Percentiles rank a stretch among this genome's conserved stretches.
Conservation (phyloP, 495 filamentous ascomycete species). For the Penicillium chermesinum region DNA sequence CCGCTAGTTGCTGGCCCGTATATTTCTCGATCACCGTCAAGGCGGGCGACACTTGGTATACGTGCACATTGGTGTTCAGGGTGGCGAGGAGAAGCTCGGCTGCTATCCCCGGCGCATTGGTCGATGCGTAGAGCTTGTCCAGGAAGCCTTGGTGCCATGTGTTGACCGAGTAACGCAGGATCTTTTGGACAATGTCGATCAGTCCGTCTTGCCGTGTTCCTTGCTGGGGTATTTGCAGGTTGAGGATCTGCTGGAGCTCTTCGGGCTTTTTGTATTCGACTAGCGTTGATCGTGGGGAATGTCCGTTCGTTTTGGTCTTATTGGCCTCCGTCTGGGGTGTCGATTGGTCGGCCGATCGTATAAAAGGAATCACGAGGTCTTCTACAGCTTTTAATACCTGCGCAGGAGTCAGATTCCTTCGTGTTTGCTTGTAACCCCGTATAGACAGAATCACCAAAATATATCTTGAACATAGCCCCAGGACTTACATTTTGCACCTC, state of each 20-base stretch:
- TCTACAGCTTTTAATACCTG: slow-evolving; percentile 72
- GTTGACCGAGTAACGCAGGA: slow-evolving; percentile 82
- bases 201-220: slow-evolving; percentile 69
- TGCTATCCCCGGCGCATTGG: slow-evolving; percentile 76
- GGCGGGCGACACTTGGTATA: slow-evolving; percentile 86
- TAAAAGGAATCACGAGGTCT: slow-evolving; percentile 71
- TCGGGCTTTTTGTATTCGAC: slow-evolving; percentile 67
- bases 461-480: neutral
- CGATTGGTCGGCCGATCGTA: slow-evolving; percentile 63
- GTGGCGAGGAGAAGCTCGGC: slow-evolving; percentile 77
- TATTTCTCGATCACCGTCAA: slow-evolving; percentile 80
- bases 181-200: slow-evolving; percentile 55
- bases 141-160: slow-evolving; percentile 96
- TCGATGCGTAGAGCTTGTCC: slow-evolving; percentile 84
- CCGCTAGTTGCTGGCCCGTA: slow-evolving; percentile 62
- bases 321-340: slow-evolving; percentile 37
- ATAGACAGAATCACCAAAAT: neutral
- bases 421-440: neutral
- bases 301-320: slow-evolving; percentile 47
- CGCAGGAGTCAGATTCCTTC: too few species aligned
- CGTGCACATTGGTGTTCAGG: slow-evolving; percentile 87
- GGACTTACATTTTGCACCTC: slow-evolving; percentile 43
- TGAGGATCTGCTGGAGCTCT: slow-evolving; percentile 59
- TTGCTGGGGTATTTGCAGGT: slow-evolving; percentile 58
- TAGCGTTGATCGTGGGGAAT: slow-evolving; percentile 51